Conservation (phyloP, 257 asterid genomes). For the Catharanthus roseus region DNA sequence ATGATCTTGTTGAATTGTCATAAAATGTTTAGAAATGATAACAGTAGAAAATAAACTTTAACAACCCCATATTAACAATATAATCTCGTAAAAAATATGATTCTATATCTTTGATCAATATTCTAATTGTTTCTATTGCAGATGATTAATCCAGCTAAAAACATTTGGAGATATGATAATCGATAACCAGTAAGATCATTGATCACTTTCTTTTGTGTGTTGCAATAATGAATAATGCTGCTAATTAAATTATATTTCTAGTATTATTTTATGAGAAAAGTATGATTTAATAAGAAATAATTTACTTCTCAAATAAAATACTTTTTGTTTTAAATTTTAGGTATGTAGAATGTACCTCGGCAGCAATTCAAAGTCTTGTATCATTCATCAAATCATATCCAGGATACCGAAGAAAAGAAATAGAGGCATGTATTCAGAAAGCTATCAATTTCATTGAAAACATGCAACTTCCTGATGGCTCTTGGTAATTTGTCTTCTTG, state of each 20-base stretch:
- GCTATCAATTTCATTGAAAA: no score
- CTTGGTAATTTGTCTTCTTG: constrained; percentile 33
- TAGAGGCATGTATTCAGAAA: constrained; percentile 41
- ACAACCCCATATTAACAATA: no score
- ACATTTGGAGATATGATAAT: constrained; percentile 65
- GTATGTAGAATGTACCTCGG: constrained; percentile 71
- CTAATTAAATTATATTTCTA: no score
- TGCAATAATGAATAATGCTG: neutral
- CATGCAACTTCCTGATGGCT: constrained; percentile 63
- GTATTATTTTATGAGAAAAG: no score
- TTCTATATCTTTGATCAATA: no score
- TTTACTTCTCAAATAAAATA: no score
- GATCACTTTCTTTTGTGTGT: neutral
- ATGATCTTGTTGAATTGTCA: no score
- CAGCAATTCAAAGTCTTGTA: constrained; percentile 45
- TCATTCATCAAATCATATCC: constrained; percentile 36
- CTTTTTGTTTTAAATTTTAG: no score
- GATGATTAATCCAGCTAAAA: constrained; percentile 72
- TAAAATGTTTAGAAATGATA: no score
- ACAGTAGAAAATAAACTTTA: no score
- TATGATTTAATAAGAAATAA: no score
- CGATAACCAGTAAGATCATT: constrained; percentile 59
- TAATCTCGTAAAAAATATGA: no score
- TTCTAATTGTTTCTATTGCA: constrained; percentile 19
- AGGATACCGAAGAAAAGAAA: constrained; percentile 30